Base-by-base conservation (phyloP, 352 stramenopile species). In the Phytophthora vignae region DNA sequence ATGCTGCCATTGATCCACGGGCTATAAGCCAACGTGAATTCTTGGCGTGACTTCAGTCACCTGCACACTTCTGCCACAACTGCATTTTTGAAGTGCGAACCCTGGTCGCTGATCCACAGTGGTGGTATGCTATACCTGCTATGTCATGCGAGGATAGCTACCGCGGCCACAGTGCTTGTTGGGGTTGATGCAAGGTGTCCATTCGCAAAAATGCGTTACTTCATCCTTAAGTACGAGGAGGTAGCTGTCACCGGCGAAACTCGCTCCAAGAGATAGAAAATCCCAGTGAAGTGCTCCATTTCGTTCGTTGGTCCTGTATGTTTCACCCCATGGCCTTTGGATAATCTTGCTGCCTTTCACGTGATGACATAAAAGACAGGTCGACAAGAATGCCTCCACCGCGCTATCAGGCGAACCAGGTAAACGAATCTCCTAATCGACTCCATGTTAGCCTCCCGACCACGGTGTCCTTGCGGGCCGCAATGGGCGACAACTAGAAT, bases 1-100 rank as follows among this genome's bases (percentile, higher is more conserved):
- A 82, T 62, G 15, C 67, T 73, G 4, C 71, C 77, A 40, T 80
- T 82, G 8, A 74, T 71, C 77, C 74, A 81, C n/a, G 71, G 71
- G 3, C 22, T 54, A 62, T 80, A 82, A 3, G 65, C 55, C 5
- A 70, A 27, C 9, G 64, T 65, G 38, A 81, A 74, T 12, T 74
- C 21, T 50, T 83, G 76, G 0, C 69, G 0, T 22, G 31, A 46
- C 12, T 67, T 71, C 0, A 79, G 54, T 0, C 60, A 44, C 25
- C 29, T 17, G 19, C 40, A 60, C 4, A 84, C 21, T 46, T 78
- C 62, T 21, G 6, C 2, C 8, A 82, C 54, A 3, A 78, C 58
- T 38, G 64, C 27, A 48, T 76, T 84, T 27, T 73, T 79, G 52
- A 81, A 84, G 44, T 82, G 77, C 8, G 7, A 64, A 0, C 71